A percentile compares a stretch with the other conserved stretches of the same genome.
phyloP scores from a whole-genome alignment of 2,329 filamentous ascomycete species.

The Tolypocladium paradoxum region DNA sequence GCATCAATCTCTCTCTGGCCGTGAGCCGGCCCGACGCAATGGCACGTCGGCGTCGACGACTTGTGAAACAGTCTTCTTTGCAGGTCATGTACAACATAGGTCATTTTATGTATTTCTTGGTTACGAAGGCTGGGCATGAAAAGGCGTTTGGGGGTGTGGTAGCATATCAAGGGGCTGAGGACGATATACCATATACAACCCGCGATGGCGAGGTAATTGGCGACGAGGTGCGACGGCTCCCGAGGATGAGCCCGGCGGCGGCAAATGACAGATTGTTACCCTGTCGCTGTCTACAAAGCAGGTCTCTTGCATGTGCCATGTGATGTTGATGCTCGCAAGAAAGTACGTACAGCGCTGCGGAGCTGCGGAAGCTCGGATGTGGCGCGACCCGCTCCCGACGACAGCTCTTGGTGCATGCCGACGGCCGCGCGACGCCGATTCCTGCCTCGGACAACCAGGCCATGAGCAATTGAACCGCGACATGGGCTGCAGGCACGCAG shows the following conservation, averaged over 20 bases:
- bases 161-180: neutral
- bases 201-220: neutral
- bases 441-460: neutral
- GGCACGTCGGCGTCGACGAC: neutral
- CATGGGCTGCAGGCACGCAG: slow-evolving; percentile 15
- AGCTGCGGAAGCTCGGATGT: neutral
- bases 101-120: neutral
- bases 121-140: neutral
- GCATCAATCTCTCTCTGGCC: neutral
- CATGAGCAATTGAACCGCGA: slow-evolving; percentile 19
- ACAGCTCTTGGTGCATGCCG: too few relatives aligned
- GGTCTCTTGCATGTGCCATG: neutral
- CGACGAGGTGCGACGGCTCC: neutral
- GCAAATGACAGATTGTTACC: neutral
- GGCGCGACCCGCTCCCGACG: neutral
- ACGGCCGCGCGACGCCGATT: neutral
- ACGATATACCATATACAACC: neutral
- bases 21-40: neutral
- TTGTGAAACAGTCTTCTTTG: neutral
- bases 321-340: neutral
- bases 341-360: neutral
- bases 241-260: neutral
- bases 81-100: neutral
- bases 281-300: neutral
- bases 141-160: slow-evolving; percentile 4